A percentile compares a stretch with the other conserved stretches of the same genome.
Conservation (phyloP, 306 rosid species). For the Fagus sylvatica region DNA sequence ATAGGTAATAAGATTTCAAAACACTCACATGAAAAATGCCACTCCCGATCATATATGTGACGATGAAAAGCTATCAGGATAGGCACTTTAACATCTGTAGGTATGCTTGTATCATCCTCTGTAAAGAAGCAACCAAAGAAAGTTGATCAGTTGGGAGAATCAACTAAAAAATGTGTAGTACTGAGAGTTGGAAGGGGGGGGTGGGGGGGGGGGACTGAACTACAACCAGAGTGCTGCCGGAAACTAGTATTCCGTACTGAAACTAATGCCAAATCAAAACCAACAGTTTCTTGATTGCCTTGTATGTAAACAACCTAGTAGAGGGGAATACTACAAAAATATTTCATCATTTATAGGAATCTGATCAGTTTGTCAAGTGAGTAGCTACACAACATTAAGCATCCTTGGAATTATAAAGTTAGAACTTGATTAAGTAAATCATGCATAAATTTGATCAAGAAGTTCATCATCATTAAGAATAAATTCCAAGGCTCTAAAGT, state of each 20-base stretch:
- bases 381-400: not conserved
- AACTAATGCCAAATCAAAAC: not conserved
- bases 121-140: slow-evolving; percentile 25
- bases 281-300: not conserved
- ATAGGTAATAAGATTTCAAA: not conserved
- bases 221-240: not conserved
- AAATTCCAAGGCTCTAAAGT: not conserved
- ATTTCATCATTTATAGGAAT: not conserved
- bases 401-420: not conserved
- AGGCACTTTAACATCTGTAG: slow-evolving; percentile 78
- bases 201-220: not conserved
- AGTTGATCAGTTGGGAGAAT: slow-evolving; percentile 6
- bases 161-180: not conserved
- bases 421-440: not conserved
- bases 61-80: slow-evolving; percentile 74
- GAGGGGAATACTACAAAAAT: not conserved
- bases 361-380: not conserved
- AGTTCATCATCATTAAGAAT: not conserved
- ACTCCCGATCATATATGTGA: slow-evolving; percentile 70
- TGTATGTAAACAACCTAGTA: not conserved
- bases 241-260: not conserved
- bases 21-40: slow-evolving; percentile 92
- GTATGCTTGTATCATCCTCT: slow-evolving; percentile 97
- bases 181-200: not conserved
- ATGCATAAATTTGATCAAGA: not conserved